Evolutionary conservation across 148 eudicot species (phyloP).

Genomic region (Selenicereus undatus): DNA sequence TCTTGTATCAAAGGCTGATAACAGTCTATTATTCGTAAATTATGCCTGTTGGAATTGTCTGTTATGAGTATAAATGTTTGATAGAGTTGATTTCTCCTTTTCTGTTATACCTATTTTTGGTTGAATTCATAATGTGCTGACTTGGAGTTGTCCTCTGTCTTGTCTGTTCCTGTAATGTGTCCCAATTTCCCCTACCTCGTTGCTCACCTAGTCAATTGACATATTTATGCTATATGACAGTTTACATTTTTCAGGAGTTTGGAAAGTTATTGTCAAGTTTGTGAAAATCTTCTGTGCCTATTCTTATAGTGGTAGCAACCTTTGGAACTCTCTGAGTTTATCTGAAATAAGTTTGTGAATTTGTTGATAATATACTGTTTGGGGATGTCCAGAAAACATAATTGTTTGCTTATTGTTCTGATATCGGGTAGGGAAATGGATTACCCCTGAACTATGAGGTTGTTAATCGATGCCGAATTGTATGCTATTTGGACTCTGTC

Average conservation of each 20-base stretch:
- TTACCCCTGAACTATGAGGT: not conserved
- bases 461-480: not conserved
- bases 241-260: not conserved
- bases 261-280: not conserved
- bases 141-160: not conserved
- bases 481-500: too few species aligned
- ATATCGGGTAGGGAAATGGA: not conserved
- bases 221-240: not conserved
- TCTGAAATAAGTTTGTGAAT: not conserved
- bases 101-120: too few species aligned
- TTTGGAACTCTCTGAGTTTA: not conserved
- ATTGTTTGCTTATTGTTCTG: not conserved
- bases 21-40: not conserved
- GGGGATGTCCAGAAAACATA: not conserved
- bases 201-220: not conserved
- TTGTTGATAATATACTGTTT: not conserved
- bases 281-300: not conserved
- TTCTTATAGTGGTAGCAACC: not conserved
- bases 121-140: not conserved
- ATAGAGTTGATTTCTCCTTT: not conserved
- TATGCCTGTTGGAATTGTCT: not conserved
- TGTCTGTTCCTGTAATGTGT: not conserved
- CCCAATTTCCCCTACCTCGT: not conserved
- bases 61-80: not conserved
- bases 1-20: not conserved